Evolutionary conservation across 169 alveolate species (phyloP).

Genomic region (Plasmodium gallinaceum): DNA sequence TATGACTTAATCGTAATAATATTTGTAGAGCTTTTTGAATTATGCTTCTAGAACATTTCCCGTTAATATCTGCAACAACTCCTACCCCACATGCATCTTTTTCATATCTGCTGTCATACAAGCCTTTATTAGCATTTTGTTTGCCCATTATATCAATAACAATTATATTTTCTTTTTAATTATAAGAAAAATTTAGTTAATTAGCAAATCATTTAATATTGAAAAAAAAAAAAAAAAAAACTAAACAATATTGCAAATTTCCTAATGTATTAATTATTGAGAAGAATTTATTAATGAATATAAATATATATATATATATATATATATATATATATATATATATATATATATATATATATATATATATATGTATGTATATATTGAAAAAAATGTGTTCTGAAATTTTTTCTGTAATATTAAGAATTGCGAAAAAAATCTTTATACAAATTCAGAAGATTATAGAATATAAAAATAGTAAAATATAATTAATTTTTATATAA

Average conservation of each 20-base stretch:
- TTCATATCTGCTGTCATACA: slow-evolving; percentile 80
- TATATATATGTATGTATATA: slow-evolving; percentile 4
- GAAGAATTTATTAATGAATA: background rate
- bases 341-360: background rate
- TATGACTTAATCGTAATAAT: slow-evolving; percentile 78
- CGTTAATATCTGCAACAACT: slow-evolving; percentile 80
- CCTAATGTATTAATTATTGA: background rate
- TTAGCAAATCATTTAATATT: background rate
- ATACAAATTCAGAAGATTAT: too few relatives aligned
- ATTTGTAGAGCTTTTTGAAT: slow-evolving; percentile 81
- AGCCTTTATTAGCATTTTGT: slow-evolving; percentile 51
- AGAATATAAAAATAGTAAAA: too few relatives aligned
- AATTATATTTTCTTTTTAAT: background rate
- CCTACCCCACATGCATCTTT: slow-evolving; percentile 87
- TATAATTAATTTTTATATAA: too few relatives aligned
- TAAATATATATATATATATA: background rate
- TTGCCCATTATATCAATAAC: background rate
- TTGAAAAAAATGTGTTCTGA: background rate
- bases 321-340: background rate
- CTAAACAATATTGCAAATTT: background rate
- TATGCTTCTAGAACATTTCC: slow-evolving; percentile 77
- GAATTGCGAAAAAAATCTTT: too few relatives aligned
- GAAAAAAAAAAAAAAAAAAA: slow-evolving; percentile 5
- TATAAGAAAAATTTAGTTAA: background rate
- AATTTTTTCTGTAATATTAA: too few relatives aligned